Evolutionary conservation across 106 monocot genomes (phyloP).

Genomic region (Platanthera guangdongensis): DNA sequence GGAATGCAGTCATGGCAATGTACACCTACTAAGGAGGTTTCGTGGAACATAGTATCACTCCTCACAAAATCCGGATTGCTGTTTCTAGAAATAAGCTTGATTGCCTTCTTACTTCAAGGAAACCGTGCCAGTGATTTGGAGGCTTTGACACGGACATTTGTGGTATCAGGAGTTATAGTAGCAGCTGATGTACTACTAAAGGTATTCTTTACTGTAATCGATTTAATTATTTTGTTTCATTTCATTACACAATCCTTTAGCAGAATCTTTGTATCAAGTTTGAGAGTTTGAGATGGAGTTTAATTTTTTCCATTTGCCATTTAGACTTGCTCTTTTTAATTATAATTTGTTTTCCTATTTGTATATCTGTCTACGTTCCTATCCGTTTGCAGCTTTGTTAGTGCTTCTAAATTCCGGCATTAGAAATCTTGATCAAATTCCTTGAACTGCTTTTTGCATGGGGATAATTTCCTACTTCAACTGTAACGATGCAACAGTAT

Average conservation of each 20-base stretch:
- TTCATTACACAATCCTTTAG: not conserved
- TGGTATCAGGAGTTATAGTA: conserved; percentile 69
- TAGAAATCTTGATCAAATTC: not conserved
- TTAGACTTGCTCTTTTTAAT: not conserved
- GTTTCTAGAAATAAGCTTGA: conserved; percentile 84
- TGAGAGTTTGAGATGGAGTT: not conserved
- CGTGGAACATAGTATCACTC: conserved; percentile 73
- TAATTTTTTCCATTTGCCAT: not conserved
- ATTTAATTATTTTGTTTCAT: not conserved
- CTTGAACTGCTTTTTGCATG: not conserved
- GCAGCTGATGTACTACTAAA: conserved; percentile 77
- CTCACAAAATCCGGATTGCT: conserved; percentile 76
- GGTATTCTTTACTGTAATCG: conserved; percentile 29
- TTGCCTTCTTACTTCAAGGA: conserved; percentile 93
- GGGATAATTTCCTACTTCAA: not conserved
- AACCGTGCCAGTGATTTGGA: conserved; percentile 69
- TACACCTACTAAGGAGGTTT: conserved; percentile 56
- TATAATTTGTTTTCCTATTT: not conserved
- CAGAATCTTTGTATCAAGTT: not conserved
- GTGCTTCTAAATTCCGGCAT: not conserved
- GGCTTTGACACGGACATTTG: conserved; percentile 69
- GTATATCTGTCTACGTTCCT: not conserved
- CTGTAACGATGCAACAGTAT: not conserved
- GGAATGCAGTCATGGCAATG: conserved; percentile 65
- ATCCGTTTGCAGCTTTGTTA: not conserved